Evolutionary conservation across 768 basidiomycete genomes (phyloP).

Genomic region (Pholiota molesta): DNA sequence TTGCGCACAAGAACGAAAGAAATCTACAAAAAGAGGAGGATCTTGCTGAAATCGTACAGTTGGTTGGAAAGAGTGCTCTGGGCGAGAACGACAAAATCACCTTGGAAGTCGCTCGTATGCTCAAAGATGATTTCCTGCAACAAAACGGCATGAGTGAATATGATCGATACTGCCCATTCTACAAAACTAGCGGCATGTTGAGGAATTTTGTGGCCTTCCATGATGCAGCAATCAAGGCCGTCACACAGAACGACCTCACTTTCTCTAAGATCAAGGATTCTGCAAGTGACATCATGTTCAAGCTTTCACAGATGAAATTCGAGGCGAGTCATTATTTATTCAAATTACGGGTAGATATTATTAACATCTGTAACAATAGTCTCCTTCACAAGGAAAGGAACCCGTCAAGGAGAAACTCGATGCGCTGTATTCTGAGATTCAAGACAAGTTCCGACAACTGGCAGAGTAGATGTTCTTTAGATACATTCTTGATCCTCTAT

Average conservation of each 20-base stretch:
- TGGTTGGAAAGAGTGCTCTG: conserved; percentile 98
- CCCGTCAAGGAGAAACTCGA: conserved; percentile 82
- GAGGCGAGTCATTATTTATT: conserved; percentile 59
- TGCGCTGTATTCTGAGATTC: conserved; percentile 80
- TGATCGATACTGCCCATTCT: conserved; percentile 97
- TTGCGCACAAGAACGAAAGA: conserved; percentile 92
- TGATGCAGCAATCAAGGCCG: conserved; percentile 85
- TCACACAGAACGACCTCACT: conserved; percentile 80
- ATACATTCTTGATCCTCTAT: not conserved
- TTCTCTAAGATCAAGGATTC: conserved; percentile 88
- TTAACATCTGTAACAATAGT: conserved; percentile 44
- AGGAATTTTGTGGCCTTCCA: conserved; percentile 94
- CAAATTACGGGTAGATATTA: not conserved
- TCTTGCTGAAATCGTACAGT: conserved; percentile 96
- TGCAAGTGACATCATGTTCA: conserved; percentile 88
- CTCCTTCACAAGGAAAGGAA: conserved; percentile 90
- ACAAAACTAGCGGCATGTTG: conserved; percentile 97
- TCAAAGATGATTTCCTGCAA: conserved; percentile 96
- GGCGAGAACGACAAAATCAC: conserved; percentile 99
- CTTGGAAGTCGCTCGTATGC: conserved; percentile 93
- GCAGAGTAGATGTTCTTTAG: conserved; percentile 57
- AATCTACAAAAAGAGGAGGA: conserved; percentile 99
- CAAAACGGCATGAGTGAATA: conserved; percentile 99
- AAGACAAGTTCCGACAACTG: conserved; percentile 89
- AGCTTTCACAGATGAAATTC: conserved; percentile 99